A percentile compares a stretch with the other conserved stretches of the same genome.
Conservation (phyloP, 176 grass and related monocot genomes). For the Cenchrus americanus region DNA sequence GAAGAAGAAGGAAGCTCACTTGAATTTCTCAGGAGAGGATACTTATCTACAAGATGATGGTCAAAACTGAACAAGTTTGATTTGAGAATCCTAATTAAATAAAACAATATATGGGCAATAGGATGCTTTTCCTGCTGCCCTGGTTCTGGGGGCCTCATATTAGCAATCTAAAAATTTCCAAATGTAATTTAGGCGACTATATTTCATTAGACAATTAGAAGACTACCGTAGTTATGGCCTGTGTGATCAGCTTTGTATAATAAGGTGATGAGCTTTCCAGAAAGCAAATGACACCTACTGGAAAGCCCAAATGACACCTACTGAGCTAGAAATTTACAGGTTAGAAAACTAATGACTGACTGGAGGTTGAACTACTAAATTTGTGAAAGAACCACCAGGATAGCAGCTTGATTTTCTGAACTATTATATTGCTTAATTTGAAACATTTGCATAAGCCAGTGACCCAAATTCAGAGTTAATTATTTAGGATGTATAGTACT, state of each 20-base stretch:
- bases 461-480: too few relatives aligned
- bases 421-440: neutral
- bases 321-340: neutral
- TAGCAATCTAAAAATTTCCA: neutral
- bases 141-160: neutral
- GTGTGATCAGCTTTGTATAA: too few relatives aligned
- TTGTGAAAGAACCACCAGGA: neutral
- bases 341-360: neutral
- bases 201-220: too few relatives aligned
- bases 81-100: too few relatives aligned
- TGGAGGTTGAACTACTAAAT: neutral
- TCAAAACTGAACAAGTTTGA: too few relatives aligned
- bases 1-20: slow-evolving; percentile 91
- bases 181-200: too few relatives aligned
- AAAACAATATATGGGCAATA: slow-evolving; percentile 6
- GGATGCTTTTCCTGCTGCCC: neutral
- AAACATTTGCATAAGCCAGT: too few relatives aligned
- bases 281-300: slow-evolving; percentile 17
- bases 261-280: neutral
- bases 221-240: too few relatives aligned
- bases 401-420: neutral
- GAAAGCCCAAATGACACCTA: too few relatives aligned
- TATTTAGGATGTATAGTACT: too few relatives aligned
- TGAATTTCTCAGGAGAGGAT: slow-evolving; percentile 95
- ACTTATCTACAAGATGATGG: too few relatives aligned